These are phyloP conservation scores for Straminergon stramineum DNA, from an alignment of 225 moss, liverwort and hornwort genomes.

Conservation along the genomic window DNA sequence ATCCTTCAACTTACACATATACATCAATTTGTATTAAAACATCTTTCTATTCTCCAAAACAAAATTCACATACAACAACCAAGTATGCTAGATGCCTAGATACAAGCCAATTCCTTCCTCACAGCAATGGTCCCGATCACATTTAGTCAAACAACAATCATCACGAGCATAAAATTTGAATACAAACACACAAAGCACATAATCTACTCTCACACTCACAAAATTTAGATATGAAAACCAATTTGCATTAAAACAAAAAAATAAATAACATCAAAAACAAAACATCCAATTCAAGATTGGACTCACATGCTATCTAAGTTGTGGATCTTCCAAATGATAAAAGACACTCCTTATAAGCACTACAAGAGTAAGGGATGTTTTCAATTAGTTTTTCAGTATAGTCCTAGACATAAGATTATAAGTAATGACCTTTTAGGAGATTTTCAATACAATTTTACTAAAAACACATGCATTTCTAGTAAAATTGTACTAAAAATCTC, in stretches of 20 bases:
- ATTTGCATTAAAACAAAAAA: background rate
- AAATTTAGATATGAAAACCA: background rate
- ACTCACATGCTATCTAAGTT: fast-evolving
- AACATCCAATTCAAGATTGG: fast-evolving
- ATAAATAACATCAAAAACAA: background rate
- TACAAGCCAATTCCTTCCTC: fast-evolving
- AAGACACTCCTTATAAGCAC: background rate
- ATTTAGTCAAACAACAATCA: background rate
- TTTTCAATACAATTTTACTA: too few species aligned
- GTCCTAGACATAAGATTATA: too few species aligned
- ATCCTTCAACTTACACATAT: background rate
- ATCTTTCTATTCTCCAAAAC: background rate
- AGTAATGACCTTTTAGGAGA: too few species aligned
- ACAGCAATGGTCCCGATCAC: background rate
- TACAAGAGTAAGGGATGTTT: too few species aligned
- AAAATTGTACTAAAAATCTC: too few species aligned
- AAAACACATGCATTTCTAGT: too few species aligned
- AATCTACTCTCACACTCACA: too few species aligned
- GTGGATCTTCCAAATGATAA: background rate
- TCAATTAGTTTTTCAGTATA: too few species aligned
- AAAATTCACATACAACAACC: background rate
- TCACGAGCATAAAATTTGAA: background rate
- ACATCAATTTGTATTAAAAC: background rate
- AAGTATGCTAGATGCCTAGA: fast-evolving
- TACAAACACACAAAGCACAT: too few species aligned